These are phyloP conservation scores for Fusarium pininemorale DNA, from an alignment of 2,329 filamentous ascomycete species.

Conservation along the genomic window DNA sequence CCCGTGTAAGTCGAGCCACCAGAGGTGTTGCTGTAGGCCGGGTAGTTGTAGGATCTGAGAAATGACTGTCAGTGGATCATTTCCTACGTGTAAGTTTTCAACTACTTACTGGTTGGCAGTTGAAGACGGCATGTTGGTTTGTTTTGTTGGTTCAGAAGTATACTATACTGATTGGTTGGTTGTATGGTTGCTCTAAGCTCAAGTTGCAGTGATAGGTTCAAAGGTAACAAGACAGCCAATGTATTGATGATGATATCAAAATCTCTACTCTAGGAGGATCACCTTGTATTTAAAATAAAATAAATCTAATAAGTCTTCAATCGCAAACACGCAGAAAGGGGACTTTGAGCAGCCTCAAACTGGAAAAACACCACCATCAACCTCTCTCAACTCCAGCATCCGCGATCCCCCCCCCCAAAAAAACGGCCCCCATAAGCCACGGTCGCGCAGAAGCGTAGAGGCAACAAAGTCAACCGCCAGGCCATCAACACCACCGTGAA, in stretches of 20 bases:
- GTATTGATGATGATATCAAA: neutral
- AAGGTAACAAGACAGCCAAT: neutral
- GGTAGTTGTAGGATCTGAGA: constrained; percentile 9
- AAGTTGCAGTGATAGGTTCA: neutral
- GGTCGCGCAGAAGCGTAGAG: constrained; percentile 1
- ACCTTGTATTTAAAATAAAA: neutral
- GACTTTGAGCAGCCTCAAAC: constrained; percentile 13
- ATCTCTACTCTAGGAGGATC: neutral
- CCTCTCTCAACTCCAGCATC: constrained; percentile 3
- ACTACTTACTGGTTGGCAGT: constrained; percentile 17
- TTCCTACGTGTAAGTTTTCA: neutral
- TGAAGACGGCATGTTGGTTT: constrained; percentile 21
- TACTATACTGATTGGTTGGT: neutral
- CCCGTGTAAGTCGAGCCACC: constrained; percentile 27
- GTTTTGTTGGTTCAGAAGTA: neutral
- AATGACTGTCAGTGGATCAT: neutral
- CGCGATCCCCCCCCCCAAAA: neutral
- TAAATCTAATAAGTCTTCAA: neutral
- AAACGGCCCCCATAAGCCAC: constrained; percentile 27
- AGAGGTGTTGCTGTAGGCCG: neutral
- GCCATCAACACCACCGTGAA: constrained; percentile 17
- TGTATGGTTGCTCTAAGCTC: neutral
- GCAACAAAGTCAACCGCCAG: neutral
- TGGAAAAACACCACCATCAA: constrained; percentile 25
- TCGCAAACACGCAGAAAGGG: constrained; percentile 11